phyloP scores from a whole-genome alignment of 345 rosid species.

The Citrus inodora region DNA sequence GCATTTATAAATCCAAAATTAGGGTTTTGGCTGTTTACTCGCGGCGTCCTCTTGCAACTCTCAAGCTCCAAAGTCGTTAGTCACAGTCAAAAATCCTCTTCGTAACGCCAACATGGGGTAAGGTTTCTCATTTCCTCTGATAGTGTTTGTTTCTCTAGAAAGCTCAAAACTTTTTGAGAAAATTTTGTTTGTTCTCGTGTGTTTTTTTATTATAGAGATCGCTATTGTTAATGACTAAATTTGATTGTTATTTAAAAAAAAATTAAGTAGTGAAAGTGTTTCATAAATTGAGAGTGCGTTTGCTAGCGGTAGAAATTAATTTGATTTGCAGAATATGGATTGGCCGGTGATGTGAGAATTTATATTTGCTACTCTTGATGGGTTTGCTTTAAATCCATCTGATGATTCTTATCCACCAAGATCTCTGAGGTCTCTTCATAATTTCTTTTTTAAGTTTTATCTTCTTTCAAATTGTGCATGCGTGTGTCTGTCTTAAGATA shows the following conservation, averaged over 20 bases:
- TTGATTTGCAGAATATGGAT: background rate
- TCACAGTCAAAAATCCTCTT: background rate
- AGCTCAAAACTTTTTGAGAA: background rate
- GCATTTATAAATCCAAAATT: background rate
- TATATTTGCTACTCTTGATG: conserved; percentile 15
- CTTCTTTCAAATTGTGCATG: background rate
- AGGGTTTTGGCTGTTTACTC: background rate
- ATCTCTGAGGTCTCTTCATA: background rate
- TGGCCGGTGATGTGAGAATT: conserved; percentile 10
- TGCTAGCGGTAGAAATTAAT: background rate
- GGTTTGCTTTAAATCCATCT: background rate
- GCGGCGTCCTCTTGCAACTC: background rate
- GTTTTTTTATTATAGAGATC: background rate
- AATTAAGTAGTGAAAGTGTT: background rate
- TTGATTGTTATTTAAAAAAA: too few relatives aligned
- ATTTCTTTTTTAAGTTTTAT: background rate
- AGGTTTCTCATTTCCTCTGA: background rate
- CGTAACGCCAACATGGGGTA: conserved; percentile 18
- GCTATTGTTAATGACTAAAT: too few relatives aligned
- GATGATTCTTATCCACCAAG: conserved; percentile 1
- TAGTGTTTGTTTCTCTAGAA: background rate
- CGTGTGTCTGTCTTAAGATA: background rate
- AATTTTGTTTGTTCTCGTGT: background rate
- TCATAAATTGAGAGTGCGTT: background rate
- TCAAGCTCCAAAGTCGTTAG: background rate